Percentiles rank a stretch among this genome's conserved stretches.
Evolutionary conservation across 176 grass and related monocot genomes (phyloP).

Genomic region (Eleusine coracana): DNA sequence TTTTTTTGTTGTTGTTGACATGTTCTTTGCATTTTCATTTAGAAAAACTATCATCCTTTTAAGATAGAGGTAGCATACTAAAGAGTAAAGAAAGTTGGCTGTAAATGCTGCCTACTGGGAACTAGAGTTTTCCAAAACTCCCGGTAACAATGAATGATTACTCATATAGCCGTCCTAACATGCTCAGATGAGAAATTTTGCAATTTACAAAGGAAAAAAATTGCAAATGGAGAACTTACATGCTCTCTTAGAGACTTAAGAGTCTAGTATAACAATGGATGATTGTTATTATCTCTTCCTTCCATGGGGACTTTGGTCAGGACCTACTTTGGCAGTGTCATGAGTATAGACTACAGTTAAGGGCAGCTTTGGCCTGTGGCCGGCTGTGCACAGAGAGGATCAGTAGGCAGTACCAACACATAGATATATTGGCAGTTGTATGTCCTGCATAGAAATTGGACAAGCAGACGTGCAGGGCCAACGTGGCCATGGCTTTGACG

Average conservation of each 20-base stretch:
- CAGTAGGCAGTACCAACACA: not conserved
- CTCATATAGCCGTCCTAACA: not conserved
- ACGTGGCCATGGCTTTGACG: not conserved
- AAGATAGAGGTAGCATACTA: not conserved
- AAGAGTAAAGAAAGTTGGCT: not conserved
- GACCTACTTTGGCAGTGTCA: conserved; percentile 15
- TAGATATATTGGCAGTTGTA: not conserved
- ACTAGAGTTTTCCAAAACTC: not conserved
- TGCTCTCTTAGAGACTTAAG: not conserved
- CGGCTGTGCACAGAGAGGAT: not conserved
- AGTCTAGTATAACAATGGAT: not conserved
- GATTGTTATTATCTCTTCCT: not conserved
- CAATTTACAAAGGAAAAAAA: not conserved
- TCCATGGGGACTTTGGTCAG: not conserved
- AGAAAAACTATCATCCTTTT: not conserved
- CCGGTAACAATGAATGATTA: not conserved
- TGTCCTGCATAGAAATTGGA: conserved; percentile 12
- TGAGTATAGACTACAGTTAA: not conserved
- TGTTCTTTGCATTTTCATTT: not conserved
- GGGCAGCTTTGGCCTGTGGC: not conserved
- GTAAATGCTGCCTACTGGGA: not conserved
- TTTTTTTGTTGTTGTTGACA: not conserved
- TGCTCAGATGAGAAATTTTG: not conserved
- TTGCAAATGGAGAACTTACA: not conserved
- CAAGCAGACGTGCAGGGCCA: not conserved